Evolutionary conservation across 2,329 filamentous ascomycete genomes (phyloP).

Genomic region (Chaetomium strumarium): DNA sequence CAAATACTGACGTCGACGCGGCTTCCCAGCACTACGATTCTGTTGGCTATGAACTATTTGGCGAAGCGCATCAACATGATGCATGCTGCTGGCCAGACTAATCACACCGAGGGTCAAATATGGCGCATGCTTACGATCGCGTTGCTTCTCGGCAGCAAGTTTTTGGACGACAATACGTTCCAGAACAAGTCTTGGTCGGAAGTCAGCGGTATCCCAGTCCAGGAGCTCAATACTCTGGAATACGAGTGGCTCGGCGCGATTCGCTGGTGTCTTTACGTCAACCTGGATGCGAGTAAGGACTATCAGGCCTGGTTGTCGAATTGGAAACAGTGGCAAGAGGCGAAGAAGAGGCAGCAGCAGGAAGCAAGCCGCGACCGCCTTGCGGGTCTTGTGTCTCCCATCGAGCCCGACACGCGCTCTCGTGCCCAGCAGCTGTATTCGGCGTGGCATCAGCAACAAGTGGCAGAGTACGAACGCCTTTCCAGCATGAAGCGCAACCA

Average conservation of each 20-base stretch:
- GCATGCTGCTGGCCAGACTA: constrained; percentile 50
- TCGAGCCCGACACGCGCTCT: constrained; percentile 37
- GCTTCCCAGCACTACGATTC: constrained; percentile 83
- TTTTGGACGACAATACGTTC: constrained; percentile 94
- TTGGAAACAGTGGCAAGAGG: constrained; percentile 52
- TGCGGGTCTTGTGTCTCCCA: constrained; percentile 41
- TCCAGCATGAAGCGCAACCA: constrained; percentile 38
- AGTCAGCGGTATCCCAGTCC: constrained; percentile 81
- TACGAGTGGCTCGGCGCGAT: constrained; percentile 82
- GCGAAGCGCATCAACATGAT: constrained; percentile 76
- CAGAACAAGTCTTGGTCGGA: constrained; percentile 97
- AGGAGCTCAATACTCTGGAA: constrained; percentile 79
- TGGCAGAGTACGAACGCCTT: constrained; percentile 46
- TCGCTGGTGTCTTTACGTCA: constrained; percentile 79
- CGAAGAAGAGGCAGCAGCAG: constrained; percentile 49
- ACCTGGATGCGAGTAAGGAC: constrained; percentile 70
- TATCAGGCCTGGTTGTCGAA: constrained; percentile 58
- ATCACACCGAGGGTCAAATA: constrained; percentile 62
- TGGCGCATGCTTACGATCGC: constrained; percentile 85
- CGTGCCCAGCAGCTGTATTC: constrained; percentile 35
- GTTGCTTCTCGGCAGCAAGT: constrained; percentile 86
- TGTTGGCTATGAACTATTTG: constrained; percentile 85
- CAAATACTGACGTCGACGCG: constrained; percentile 87
- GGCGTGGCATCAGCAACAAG: constrained; percentile 49
- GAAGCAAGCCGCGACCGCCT: constrained; percentile 46